Percentiles rank a stretch among this genome's conserved stretches.
These are phyloP conservation scores for Thecaphora frezii DNA, from an alignment of 1,284 basidiomycete genomes.

Conservation along the genomic window DNA sequence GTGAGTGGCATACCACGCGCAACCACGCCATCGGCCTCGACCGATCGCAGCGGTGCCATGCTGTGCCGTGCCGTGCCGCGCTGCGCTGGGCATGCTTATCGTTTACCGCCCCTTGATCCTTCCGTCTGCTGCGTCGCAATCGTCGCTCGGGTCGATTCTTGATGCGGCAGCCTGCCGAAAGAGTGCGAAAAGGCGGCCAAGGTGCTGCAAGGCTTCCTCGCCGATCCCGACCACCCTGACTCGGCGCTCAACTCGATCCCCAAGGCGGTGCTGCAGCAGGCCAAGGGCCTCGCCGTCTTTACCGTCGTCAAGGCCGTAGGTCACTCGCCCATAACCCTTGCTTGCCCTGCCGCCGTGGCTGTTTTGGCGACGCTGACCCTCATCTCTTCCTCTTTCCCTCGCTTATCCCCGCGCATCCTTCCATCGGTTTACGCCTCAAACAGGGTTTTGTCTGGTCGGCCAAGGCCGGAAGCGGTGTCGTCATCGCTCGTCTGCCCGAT, in stretches of 20 bases:
- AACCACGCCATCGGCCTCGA: too few species aligned
- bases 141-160: too few species aligned
- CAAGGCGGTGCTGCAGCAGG: constrained; percentile 84
- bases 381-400: neutral
- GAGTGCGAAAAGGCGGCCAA: constrained; percentile 77
- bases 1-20: too few species aligned
- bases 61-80: too few species aligned
- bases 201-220: constrained; percentile 85
- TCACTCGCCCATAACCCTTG: neutral
- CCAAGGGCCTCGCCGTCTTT: constrained; percentile 85
- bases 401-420: constrained; percentile 1
- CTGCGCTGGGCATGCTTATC: too few species aligned
- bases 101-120: too few species aligned
- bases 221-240: constrained; percentile 82
- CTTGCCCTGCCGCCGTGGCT: neutral
- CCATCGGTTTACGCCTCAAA: constrained; percentile 6
- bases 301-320: constrained; percentile 71
- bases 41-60: too few species aligned
- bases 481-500: constrained; percentile 89
- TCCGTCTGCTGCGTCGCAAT: too few species aligned
- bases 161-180: constrained; percentile 41
- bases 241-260: constrained; percentile 93
- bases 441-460: constrained; percentile 90
- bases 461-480: constrained; percentile 89
- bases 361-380: neutral